Base-by-base conservation (phyloP, 805 yeast species). In the Phaffomyces thermotolerans region DNA sequence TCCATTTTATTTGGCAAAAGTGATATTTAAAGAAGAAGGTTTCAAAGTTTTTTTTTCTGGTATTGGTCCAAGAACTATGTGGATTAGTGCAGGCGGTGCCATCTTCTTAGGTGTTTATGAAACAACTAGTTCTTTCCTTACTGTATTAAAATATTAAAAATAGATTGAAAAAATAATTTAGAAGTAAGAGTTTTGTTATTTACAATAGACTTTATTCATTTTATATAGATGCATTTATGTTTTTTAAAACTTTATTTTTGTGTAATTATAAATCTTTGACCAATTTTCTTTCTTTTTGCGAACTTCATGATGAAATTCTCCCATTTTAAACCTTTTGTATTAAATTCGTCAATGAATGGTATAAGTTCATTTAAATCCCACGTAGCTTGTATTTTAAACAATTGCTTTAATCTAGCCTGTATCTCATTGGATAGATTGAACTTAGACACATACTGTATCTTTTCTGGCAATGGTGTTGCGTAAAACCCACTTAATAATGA, bases 21-120 rank as follows among this genome's bases (percentile, higher is more conserved):
- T 66, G 10, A 72, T 90, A 39, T 62, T 72, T n/a, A 59, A 57
- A 18, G 89, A 84, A 44, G 96, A 89, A 59, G 97, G 97, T 0
- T 65, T 69, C 34, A 52, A 59, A 8, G 88, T 84, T 1, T 88
- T 93, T 52, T 75, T 78, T 59, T 75, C 75, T 39, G 99, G 99
- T 13, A 73, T 91, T 24, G 97, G 95, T 1, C 98, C 99, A 5
- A 74, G 99, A 61, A 90, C 97, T 0, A 72, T 85, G 78, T 93
- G 99, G 99, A 91, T 93, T 45, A 82, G 95, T 66, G 93, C 95
- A 5, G 99, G 99, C 18, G 99, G 99, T 25, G 96, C 98, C 15
- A 89, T 95, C 15, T 93, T 95, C 68, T 69, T 93, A 44, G 99
- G 99, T 5, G 86, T 87, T 43, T 93, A 93, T 59, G 99, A 95